Base-by-base conservation (phyloP, 2,329 filamentous ascomycete species). In the Sporothrix phasma region DNA sequence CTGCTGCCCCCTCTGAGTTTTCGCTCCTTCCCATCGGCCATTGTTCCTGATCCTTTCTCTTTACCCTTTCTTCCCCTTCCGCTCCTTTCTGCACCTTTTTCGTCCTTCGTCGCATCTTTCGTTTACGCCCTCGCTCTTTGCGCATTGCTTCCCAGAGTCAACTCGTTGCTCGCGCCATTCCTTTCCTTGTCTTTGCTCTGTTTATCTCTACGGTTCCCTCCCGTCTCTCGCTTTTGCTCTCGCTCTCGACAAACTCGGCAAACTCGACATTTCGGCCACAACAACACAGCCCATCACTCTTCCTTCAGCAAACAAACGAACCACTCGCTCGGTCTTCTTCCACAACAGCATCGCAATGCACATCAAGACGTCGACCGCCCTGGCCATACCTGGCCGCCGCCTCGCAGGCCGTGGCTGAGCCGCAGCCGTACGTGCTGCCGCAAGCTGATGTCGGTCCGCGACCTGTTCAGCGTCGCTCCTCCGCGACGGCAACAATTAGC, bases 321-420 rank as follows among this genome's bases (percentile, higher is more conserved):
- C 29, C 51, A 22, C 19, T 22, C 34, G 22, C 22, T 53, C 34
- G 31, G 24, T 56, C 51, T 37, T 39, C 29, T 15, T 15, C 34
- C 3, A 43, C 13, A 58, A 31, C 41, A 46, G n/a, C 43, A 22
- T 26, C 75, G 1, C 76, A 73, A n/a, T 79, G 85, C 67, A 76
- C 72, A 5, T 80, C 79, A 19, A 74, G 73, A 63, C 80, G 76
- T 53, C 72, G 65, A 67, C 72, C 63, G 70, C 71, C 13, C 70
- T 84, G 39, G 73, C 75, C 62, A 81, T 85, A n/a, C 66, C 75
- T 84, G 26, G 72, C 71, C 66, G 64, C 72, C 43, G 70, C 74
- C 63, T 69, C 71, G 65, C 69, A 72, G 49, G 73, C 66, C 54
- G 72, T 70, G 63, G 72, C 73, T 31, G 71, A 74, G 59, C 72